Evolutionary conservation across 2,329 filamentous ascomycete species (phyloP), one percentile per base, ranked within the genome.

Genomic region (Fusarium agapanthi): DNA sequence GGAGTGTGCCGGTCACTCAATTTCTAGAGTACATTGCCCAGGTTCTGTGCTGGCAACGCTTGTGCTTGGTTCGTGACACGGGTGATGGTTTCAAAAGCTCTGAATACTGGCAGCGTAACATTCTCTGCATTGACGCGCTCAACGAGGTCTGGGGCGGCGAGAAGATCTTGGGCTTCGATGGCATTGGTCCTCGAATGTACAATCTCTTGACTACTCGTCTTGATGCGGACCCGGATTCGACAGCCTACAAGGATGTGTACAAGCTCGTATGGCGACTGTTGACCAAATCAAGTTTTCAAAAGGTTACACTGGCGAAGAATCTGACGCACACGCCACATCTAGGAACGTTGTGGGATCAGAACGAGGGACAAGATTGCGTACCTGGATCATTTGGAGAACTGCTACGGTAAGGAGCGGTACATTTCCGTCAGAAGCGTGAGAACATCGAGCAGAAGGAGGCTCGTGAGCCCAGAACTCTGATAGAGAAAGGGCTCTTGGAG

Each of bases 1-100:
- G n/a, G 48, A 24, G 4, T 2, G 47, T 51, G 8, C 28, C 48
- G 3, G n/a, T 26, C 6, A 26, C 48, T 20, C n/a, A 51, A 20
- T 35, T 51, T 20, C n/a, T 35, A 14, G 48, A 51, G 48, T 51
- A 51, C n/a, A 35, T 51, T 11, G 32, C 48, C 12, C 48, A 51
- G n/a, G 48, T 51, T 4, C 5, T 51, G 8, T 51, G 48, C 30
- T 51, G 48, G 32, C 30, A 51, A 6, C 48, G 48, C 30, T 24
- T 50, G 3, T 50, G 30, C 30, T 32, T 50, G 7, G 4, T 50
- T 14, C n/a, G 28, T 4, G 30, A 34, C 16, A 50, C 47, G n/a
- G 47, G 30, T 11, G 30, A 50, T 14, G 30, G 22, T 7, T 50
- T 50, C n/a, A 50, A 34, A 13, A 50, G 47, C 4, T 34, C 22